These are phyloP conservation scores for Globisporangium uncinulatum DNA, from an alignment of 352 stramenopile species.

Conservation along the genomic window DNA sequence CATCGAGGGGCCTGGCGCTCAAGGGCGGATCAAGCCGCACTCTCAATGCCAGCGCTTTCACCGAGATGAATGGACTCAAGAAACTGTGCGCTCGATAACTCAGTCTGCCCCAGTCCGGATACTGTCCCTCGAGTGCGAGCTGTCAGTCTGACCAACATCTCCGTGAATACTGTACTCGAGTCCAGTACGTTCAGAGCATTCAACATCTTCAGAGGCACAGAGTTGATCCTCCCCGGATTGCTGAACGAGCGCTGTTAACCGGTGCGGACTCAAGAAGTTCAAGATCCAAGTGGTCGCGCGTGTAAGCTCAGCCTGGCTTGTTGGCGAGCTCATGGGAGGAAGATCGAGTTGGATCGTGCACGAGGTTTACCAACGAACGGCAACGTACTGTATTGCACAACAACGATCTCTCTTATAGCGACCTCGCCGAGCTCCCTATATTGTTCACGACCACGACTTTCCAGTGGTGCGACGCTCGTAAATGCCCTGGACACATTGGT, in stretches of 20 bases:
- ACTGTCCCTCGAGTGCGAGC: no score
- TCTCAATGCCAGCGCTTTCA: background rate
- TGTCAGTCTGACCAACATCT: background rate
- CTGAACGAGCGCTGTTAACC: conserved; percentile 2
- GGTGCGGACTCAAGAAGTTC: background rate
- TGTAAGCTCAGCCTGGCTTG: background rate
- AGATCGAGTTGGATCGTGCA: no score
- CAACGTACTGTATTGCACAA: no score
- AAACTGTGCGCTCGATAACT: conserved; percentile 1
- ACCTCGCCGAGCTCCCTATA: background rate
- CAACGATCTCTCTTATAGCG: conserved; percentile 1
- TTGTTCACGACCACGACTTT: conserved; percentile 6
- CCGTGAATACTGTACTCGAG: background rate
- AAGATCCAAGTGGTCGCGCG: conserved; percentile 3
- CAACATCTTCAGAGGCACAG: background rate
- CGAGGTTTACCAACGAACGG: background rate
- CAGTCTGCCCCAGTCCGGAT: no score
- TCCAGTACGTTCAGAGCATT: conserved; percentile 1
- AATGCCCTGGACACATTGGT: background rate
- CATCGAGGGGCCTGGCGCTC: background rate
- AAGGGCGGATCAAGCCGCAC: background rate
- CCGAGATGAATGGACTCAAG: conserved; percentile 1
- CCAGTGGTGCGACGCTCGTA: background rate
- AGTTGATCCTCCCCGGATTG: conserved; percentile 3
- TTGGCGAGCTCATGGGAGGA: background rate